Evolutionary conservation across 176 grass and related monocot species (phyloP), one percentile per base, ranked within the genome.

Genomic region (Paspalum notatum): DNA sequence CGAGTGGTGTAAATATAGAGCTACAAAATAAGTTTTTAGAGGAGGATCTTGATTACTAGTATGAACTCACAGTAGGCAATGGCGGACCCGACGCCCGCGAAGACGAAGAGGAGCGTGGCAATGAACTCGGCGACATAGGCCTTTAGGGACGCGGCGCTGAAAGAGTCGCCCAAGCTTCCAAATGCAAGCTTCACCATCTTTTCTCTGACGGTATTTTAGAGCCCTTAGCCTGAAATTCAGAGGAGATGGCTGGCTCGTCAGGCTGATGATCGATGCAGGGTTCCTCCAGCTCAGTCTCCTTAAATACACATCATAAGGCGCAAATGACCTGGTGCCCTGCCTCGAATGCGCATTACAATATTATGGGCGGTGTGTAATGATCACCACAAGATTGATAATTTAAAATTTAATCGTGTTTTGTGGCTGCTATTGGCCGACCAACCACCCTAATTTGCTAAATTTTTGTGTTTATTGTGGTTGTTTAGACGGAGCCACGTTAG

Each of bases 121-220:
- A 94, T 97, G 91, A 97, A 94, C 91, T 97, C 94, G 1, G 94
- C 89, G 32, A 92, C 72, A 64, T 94, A 97, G 39, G 89, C 42
- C 80, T 86, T 94, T 75, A 97, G 46, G 16, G 94, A 92, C 20
- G 73, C 24, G 5, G 16, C 71, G 67, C 91, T 92, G 62, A 94
- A 92, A 2, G 94, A 94, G 75, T 94, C 94, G 16, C 94, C 91
- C 0, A 84, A 37, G 81, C 89, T 94, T 60, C 94, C 94, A 25
- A 92, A 74, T 68, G 89, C 76, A 47, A 97, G 87, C 80, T 90
- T 97, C 87, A 92, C 89, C 94, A 92, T 89, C 47, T 86, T 93
- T 41, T 26, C 32, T 77, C 51, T 80, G 38, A 38, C 41, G 10
- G 38, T 38, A 58, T 18, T 39, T 5, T 25, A 38, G 53, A 43